Evolutionary conservation across 2,329 filamentous ascomycete species (phyloP).

Genomic region (Immersiporthe knoxdaviesiana): DNA sequence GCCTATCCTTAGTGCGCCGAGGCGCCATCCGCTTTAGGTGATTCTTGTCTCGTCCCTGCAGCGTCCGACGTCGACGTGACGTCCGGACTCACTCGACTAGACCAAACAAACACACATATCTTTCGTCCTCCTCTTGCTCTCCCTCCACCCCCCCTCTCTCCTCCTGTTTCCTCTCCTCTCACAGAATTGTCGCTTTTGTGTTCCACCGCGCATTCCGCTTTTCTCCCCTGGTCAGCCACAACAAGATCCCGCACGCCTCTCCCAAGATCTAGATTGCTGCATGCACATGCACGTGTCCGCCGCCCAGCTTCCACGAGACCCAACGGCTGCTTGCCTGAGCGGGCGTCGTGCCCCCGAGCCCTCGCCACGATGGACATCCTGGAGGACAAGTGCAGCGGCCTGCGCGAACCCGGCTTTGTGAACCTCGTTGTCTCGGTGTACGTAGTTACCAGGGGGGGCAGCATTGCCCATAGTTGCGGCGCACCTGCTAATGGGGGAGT

Average conservation of each 20-base stretch:
- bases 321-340: slow-evolving; percentile 3
- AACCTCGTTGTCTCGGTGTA: slow-evolving; percentile 62
- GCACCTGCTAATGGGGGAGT: slow-evolving; percentile 31
- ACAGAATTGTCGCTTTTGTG: neutral
- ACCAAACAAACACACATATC: neutral
- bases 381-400: slow-evolving; percentile 52
- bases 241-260: neutral
- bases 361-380: slow-evolving; percentile 39
- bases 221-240: neutral
- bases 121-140: neutral
- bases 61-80: slow-evolving; percentile 2
- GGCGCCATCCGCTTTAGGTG: neutral
- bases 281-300: neutral
- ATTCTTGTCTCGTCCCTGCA: slow-evolving; percentile 1
- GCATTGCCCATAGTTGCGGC: neutral
- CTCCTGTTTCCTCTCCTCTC: neutral
- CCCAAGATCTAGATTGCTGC: neutral
- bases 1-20: neutral
- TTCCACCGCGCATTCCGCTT: neutral
- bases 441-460: slow-evolving; percentile 30
- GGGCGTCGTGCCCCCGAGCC: neutral
- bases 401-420: slow-evolving; percentile 56
- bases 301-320: neutral
- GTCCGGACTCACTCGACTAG: neutral
- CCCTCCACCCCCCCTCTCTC: neutral